Base-by-base conservation (phyloP, 2,329 filamentous ascomycete species). In the Exophiala bonariae region DNA sequence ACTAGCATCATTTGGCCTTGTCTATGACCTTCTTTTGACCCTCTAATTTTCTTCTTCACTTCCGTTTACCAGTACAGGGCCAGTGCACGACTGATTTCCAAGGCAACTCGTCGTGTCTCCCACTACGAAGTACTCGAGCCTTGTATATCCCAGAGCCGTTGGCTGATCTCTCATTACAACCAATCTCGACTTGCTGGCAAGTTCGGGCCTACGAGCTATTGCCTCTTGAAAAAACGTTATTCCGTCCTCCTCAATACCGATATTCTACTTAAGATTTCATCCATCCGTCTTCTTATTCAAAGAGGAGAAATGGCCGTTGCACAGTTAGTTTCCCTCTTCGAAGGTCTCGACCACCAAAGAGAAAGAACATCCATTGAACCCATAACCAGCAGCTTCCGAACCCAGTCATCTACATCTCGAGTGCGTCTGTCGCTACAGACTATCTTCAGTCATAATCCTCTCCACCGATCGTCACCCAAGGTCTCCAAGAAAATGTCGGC, bases 271-370 rank as follows among this genome's bases (percentile, higher is more conserved):
- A n/a, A n/a, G n/a, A n/a, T n/a, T n/a, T n/a, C n/a, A n/a, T n/a
- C n/a, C n/a, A n/a, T n/a, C n/a, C n/a, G 4, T 14, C 17, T 30
- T 16, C 28, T 9, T 28, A 16, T 43, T 13, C 16, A 34, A n/a
- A 44, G 19, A 26, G n/a, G n/a, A n/a, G n/a, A 30, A n/a, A 57
- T 57, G 54, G 47, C 49, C 10, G 54, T 57, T 46, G 49, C 49
- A 49, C 49, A 54, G 43, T 54, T 54, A 44, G 51, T 57, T 44
- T 46, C 36, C 36, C 49, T 52, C 22, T 54, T 52, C 41, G 51
- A 57, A 49, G 23, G 48, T 17, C 41, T 52, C 11, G 26, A 55
- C 33, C 18, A 48, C 23, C n/a, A n/a, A n/a, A n/a, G n/a, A n/a
- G n/a, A n/a, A n/a, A 41, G 50, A 34, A 18, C 51, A 41, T 47